Evolutionary conservation across 495 filamentous ascomycete genomes (phyloP).

Genomic region (Cercophora scortea): DNA sequence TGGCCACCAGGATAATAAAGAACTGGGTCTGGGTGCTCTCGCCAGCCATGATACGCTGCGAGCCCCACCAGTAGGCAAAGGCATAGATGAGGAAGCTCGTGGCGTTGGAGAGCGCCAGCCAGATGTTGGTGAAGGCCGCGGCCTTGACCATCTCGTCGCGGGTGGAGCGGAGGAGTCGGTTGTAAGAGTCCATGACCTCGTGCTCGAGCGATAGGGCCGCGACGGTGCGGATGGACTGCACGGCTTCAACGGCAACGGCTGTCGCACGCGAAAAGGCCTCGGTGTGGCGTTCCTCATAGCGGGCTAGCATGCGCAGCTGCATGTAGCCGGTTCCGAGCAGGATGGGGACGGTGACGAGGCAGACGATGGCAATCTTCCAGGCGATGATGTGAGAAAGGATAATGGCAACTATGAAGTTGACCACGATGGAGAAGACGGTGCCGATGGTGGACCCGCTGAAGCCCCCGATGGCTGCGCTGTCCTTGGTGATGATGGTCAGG

Average conservation of each 20-base stretch:
- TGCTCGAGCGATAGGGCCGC: conserved; percentile 50
- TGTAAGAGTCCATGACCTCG: conserved; percentile 67
- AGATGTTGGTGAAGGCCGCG: conserved; percentile 12
- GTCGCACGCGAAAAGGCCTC: conserved; percentile 61
- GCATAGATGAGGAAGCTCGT: conserved; percentile 71
- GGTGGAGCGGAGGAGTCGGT: conserved; percentile 3
- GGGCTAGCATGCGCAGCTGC: conserved; percentile 56
- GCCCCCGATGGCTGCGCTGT: conserved; percentile 70
- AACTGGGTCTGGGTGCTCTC: conserved; percentile 67
- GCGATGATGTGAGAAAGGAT: conserved; percentile 58
- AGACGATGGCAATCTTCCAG: conserved; percentile 87
- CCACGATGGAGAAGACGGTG: conserved; percentile 61
- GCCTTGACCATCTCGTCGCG: conserved; percentile 10
- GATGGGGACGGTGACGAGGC: conserved; percentile 64
- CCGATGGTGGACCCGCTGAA: conserved; percentile 71
- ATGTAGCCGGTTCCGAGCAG: conserved; percentile 71
- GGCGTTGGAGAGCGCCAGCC: conserved; percentile 70
- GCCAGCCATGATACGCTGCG: conserved; percentile 55
- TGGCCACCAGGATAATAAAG: conserved; percentile 62
- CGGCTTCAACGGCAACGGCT: conserved; percentile 76
- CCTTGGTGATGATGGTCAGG: conserved; percentile 70
- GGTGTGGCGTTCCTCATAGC: conserved; percentile 63
- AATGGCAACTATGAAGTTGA: conserved; percentile 60
- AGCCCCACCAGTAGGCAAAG: conserved; percentile 70
- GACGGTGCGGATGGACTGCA: conserved; percentile 77